Evolutionary conservation across 371 early-diverging fungal species (phyloP), one percentile per base, ranked within the genome.

Genomic region (Massospora cicadina): DNA sequence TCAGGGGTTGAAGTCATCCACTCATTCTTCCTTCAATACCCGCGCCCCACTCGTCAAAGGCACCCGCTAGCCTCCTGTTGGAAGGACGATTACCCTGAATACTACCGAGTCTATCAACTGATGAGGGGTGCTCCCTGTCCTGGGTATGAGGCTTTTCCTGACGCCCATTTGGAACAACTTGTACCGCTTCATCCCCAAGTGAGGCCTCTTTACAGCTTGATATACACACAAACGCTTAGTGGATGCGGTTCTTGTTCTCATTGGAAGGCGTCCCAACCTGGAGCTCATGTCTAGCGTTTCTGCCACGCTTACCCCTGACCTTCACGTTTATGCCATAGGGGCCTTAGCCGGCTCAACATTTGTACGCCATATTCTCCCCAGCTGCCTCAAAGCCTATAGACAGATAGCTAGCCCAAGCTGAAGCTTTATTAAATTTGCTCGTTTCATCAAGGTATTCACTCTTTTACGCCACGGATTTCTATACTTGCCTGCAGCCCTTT

Each of bases 41-140:
- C 25, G 21, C 31, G 21, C 60, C 25, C 21, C 21, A 3, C 25
- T 23, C 25, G 31, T 10, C 25, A 31, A 10, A 12, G 31, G 30
- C 60, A 60, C 32, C 60, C 60, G 2, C 31, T 60, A 31, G 60
- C 60, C 3, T 28, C 25, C 31, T 60, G 60, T 26, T 60, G 60
- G 60, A 60, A 60, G 23, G 60, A 60, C 21, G 60, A 60, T 23
- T 60, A 60, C 31, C 60, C 60, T 10, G 60, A 60, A 23, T 60
- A 60, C 23, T 23, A 60, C 23, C 13, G 28, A 7, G 31, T 60
- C 23, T 60, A 60, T 31, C 25, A 57, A n/a, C 13, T 27, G 28
- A 57, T 57, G 23, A 57, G 26, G 28, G 28, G 28, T n/a, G 43
- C 17, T 5, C 17, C 43, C 5, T 43, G 43, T 43, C 43, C 43